These are phyloP conservation scores for Malbranchea zuffiana DNA, from an alignment of 2,329 filamentous ascomycete species.

Conservation along the genomic window DNA sequence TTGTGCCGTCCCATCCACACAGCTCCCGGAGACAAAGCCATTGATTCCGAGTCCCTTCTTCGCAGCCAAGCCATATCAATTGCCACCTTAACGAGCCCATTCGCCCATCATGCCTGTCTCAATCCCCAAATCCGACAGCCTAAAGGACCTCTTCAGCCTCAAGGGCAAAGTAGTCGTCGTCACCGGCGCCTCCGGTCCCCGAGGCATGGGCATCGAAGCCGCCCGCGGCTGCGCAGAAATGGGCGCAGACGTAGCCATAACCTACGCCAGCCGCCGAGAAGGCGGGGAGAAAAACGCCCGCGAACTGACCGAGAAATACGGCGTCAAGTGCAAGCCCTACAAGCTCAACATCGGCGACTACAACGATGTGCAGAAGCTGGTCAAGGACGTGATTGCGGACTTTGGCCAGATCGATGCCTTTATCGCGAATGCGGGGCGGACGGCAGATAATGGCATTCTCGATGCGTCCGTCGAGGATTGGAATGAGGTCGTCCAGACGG, in stretches of 20 bases:
- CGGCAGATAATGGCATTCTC: constrained; percentile 56
- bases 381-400: constrained; percentile 52
- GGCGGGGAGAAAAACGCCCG: constrained; percentile 57
- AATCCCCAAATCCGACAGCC: constrained; percentile 12
- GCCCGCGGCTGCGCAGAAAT: constrained; percentile 55
- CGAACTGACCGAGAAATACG: constrained; percentile 49
- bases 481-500: constrained; percentile 70
- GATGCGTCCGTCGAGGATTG: constrained; percentile 61
- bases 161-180: constrained; percentile 38
- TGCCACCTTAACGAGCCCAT: too few relatives aligned
- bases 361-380: constrained; percentile 46
- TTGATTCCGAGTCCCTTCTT: too few relatives aligned
- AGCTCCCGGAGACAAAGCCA: too few relatives aligned
- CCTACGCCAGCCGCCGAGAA: constrained; percentile 51
- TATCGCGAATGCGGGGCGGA: constrained; percentile 60
- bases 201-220: constrained; percentile 57
- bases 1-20: too few relatives aligned
- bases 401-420: constrained; percentile 60
- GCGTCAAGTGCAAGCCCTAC: constrained; percentile 57
- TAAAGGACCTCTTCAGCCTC: constrained; percentile 28
- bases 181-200: constrained; percentile 47
- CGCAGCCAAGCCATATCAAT: too few relatives aligned
- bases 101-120: constrained; percentile 18
- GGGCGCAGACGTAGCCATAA: constrained; percentile 55
- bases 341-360: constrained; percentile 52